A percentile compares a stretch with the other conserved stretches of the same genome.
These are phyloP conservation scores for Solanum medicagineum DNA, from an alignment of 257 asterid species.

Conservation along the genomic window DNA sequence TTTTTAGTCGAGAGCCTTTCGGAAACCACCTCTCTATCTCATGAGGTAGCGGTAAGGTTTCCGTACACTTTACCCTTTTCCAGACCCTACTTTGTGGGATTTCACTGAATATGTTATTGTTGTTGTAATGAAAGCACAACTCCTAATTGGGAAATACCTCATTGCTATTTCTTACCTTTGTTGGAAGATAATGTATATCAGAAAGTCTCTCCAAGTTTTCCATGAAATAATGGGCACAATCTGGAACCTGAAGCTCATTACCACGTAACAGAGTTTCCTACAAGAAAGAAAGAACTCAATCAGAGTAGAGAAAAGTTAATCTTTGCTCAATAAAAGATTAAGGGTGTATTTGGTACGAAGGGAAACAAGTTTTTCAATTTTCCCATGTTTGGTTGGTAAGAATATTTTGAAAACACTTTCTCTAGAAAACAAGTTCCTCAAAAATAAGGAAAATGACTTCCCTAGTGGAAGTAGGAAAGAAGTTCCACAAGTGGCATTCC, in stretches of 20 bases:
- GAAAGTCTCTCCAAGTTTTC: conserved; percentile 77
- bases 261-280: conserved; percentile 82
- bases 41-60: too few species aligned
- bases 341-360: background rate
- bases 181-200: conserved; percentile 66
- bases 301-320: conserved; percentile 1
- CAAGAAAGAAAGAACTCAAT: conserved; percentile 10
- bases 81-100: too few species aligned
- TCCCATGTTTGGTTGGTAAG: background rate
- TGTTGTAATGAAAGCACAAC: background rate
- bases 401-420: background rate
- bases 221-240: conserved; percentile 86
- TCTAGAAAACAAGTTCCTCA: background rate
- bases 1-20: too few species aligned
- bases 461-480: background rate
- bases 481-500: background rate
- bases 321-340: background rate
- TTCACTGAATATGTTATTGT: too few species aligned
- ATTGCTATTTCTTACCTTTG: conserved; percentile 47
- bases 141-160: background rate
- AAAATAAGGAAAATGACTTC: background rate
- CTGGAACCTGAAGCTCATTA: conserved; percentile 93
- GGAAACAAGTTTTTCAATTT: background rate
- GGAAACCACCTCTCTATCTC: too few species aligned
- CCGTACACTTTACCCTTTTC: too few species aligned